Base-by-base conservation (phyloP, 495 filamentous ascomycete species). In the Penicillium maclennaniae region DNA sequence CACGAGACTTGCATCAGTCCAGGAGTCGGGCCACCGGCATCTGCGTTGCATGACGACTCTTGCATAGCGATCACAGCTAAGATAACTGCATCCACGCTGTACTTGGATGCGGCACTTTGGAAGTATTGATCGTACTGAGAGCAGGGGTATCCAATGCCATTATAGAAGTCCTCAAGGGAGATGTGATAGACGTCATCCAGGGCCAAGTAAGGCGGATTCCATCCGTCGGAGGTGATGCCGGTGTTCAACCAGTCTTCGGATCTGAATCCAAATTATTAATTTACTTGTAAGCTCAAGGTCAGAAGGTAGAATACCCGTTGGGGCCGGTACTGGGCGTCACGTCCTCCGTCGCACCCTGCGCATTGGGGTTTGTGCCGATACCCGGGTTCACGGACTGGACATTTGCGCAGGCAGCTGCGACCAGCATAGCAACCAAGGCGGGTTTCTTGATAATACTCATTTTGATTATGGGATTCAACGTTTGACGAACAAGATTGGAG, bases 1-100 rank as follows among this genome's bases (percentile, higher is more conserved):
- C 67, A 69, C 14, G 65, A 62, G 4, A 69, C 67, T 48, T 71
- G 68, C 68, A 71, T 71, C 28, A 69, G 53, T 6, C 68, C 68
- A 0, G 68, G 68, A 5, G 68, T 71, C 1, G 61, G 57, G 0
- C 65, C 65, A 15, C 68, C 65, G 19, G 67, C 68, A 37, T 61
- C 27, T 25, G 67, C 67, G 34, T 69, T 63, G 60, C 67, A 71
- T 16, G 62, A 68, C 5, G 67, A 69, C 49, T 69, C 68, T 51
- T 70, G 67, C 65, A 71, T 71, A 10, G 68, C 65, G 28, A 71
- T 62, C 20, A 65, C 61, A 36, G 68, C 67, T 12, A 71, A 49
- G 44, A 71, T 65, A 25, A 63, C 63, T 7, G 67, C 65, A 45
- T 68, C 67, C 26, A 71, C 58, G 34, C 47, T 40, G 55, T 68